phyloP scores from a whole-genome alignment of 2,329 filamentous ascomycete species.

The Pseudogymnoascus pannorum region DNA sequence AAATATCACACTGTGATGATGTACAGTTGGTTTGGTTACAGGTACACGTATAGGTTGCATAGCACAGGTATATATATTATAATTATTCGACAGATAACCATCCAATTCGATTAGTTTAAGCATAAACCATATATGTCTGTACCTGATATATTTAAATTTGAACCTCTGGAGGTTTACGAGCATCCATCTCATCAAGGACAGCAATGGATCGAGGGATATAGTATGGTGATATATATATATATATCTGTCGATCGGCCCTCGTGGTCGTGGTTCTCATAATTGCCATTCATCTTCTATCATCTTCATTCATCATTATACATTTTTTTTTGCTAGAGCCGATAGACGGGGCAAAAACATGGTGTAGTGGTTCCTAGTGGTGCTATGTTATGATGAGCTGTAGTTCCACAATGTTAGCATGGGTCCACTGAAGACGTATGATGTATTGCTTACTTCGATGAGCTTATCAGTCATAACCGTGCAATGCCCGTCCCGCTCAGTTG shows the following conservation, averaged over 20 bases:
- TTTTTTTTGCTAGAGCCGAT: neutral
- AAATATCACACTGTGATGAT: too few relatives aligned
- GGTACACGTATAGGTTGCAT: too few relatives aligned
- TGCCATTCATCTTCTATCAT: neutral
- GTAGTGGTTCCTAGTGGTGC: neutral
- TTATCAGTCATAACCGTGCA: conserved; percentile 25
- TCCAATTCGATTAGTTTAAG: too few relatives aligned
- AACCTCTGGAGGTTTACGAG: too few relatives aligned
- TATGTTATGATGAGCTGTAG: conserved; percentile 2
- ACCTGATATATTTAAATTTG: too few relatives aligned
- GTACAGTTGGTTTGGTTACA: too few relatives aligned
- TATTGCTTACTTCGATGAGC: conserved; percentile 25
- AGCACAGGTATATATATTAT: too few relatives aligned
- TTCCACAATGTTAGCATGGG: neutral
- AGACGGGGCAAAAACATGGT: neutral
- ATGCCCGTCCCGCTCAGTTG: conserved; percentile 27
- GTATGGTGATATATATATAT: neutral
- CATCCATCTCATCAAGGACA: too few relatives aligned
- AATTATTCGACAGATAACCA: too few relatives aligned
- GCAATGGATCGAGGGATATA: neutral
- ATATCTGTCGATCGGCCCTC: neutral
- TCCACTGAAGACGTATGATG: neutral
- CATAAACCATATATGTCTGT: too few relatives aligned
- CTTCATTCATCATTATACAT: neutral
- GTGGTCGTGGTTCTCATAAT: neutral